Percentiles rank a stretch among this genome's conserved stretches.
These are phyloP conservation scores for Dunaliella sp. DNA, from an alignment of 139 green algal species.

Conservation along the genomic window DNA sequence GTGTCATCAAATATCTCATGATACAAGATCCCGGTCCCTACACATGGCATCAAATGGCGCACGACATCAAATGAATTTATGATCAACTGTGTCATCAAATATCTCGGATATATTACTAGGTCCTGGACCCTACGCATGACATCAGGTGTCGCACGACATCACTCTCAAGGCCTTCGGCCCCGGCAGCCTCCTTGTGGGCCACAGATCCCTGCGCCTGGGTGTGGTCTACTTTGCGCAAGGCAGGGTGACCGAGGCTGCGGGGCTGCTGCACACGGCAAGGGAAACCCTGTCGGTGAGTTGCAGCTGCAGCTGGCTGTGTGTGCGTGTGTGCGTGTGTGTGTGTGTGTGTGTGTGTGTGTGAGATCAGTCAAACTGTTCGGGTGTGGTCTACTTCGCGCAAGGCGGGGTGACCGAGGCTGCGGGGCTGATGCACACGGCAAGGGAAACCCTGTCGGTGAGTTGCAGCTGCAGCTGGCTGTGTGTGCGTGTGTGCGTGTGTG, in stretches of 20 bases:
- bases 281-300: constrained; percentile 23
- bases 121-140: too few species aligned
- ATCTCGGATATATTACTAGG: too few species aligned
- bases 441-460: constrained; percentile 24
- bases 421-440: constrained; percentile 33
- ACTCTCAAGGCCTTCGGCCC: constrained; percentile 19
- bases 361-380: background rate
- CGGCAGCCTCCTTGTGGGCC: constrained; percentile 29
- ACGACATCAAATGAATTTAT: too few species aligned
- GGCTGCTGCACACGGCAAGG: constrained; percentile 33
- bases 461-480: too few species aligned
- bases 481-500: too few species aligned
- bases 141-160: background rate
- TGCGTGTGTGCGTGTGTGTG: too few species aligned
- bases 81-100: too few species aligned
- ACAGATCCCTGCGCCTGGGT: constrained; percentile 48
- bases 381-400: background rate
- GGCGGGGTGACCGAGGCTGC: constrained; percentile 32
- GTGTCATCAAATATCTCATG: too few species aligned
- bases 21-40: too few species aligned
- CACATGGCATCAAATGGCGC: too few species aligned
- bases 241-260: constrained; percentile 28
- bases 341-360: background rate
- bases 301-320: background rate
- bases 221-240: constrained; percentile 27